Percentiles rank a stretch among this genome's conserved stretches.
phyloP scores from a whole-genome alignment of 148 eudicot species.

The Tetragonia tetragonoides region DNA sequence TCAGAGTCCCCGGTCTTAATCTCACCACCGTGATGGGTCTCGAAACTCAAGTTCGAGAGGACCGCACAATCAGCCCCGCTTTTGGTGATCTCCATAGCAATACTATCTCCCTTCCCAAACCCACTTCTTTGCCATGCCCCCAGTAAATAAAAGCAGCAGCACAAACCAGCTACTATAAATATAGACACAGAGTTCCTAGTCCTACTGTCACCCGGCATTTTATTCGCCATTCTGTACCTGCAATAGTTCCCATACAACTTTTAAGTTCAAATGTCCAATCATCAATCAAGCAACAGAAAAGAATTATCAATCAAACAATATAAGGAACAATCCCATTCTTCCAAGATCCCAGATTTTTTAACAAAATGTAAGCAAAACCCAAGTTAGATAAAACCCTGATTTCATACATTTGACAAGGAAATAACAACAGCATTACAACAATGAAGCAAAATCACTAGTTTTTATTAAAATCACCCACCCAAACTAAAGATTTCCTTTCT shows the following conservation, averaged over 20 bases:
- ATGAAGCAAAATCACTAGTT: neutral
- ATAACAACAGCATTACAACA: neutral
- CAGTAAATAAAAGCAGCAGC: constrained; percentile 55
- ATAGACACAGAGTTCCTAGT: constrained; percentile 43
- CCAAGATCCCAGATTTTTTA: neutral
- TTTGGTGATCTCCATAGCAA: constrained; percentile 49
- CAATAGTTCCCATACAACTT: neutral
- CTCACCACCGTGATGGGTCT: constrained; percentile 51
- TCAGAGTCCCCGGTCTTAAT: constrained; percentile 49
- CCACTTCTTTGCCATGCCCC: constrained; percentile 73
- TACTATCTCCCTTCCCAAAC: constrained; percentile 63
- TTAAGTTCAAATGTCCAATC: neutral
- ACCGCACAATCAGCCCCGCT: constrained; percentile 47
- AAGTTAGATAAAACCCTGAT: neutral
- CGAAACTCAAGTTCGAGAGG: constrained; percentile 42
- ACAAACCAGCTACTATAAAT: constrained; percentile 49
- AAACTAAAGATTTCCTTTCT: neutral
- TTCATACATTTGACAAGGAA: neutral
- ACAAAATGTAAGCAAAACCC: neutral
- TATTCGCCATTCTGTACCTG: constrained; percentile 28
- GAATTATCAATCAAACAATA: neutral
- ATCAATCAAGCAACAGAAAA: constrained; percentile 1
- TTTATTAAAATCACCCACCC: neutral
- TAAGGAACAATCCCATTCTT: neutral
- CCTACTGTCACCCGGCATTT: constrained; percentile 41